Base-by-base conservation (phyloP, 1,284 basidiomycete genomes). In the Leccinum fuscescens region DNA sequence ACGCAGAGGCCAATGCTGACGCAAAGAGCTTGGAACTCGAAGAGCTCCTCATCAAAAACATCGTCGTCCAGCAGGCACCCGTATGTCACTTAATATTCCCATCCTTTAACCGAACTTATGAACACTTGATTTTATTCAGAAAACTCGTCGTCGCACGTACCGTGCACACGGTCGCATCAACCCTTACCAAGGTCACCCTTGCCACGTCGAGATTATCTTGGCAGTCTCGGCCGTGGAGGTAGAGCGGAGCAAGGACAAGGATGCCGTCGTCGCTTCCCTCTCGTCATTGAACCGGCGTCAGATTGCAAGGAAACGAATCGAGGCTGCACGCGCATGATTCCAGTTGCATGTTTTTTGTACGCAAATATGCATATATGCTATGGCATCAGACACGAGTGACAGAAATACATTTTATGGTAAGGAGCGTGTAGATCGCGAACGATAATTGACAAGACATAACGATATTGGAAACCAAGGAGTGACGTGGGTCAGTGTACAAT, bases 81-180 rank as follows among this genome's bases (percentile, higher is more conserved):
- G 91, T 93, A 80, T 61, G 89, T 84, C 57, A 57, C 22, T 33
- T 12, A 14, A 14, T 6, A 4, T 52, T 22, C 22, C 22, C 17
- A 1, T 14, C 4, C 14, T 15, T n/a, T 48, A 6, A 20, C n/a
- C 33, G 8, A 17, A 17, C 3, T 42, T 7, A 59, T 31, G 56
- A 57, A 31, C n/a, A 49, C 29, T 50, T 27, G 8, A 33, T 62
- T 7, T 9, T 48, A 14, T 42, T 12, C 68, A 93, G 90, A 99
- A 99, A 94, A 99, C 97, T 77, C 94, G 94, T 79, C 94, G 97
- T 74, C 93, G 97, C 77, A 99, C 97, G 69, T 99, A 97, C 89
- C 95, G 97, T 80, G 97, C 97, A 57, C 94, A 96, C 79, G 93
- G 93, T 88, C 90, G 93, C 72, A 95, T 93, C 78, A 93, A 92